Evolutionary conservation across 192 early-diverging fungal species (phyloP).

Genomic region (Podila verticillata): DNA sequence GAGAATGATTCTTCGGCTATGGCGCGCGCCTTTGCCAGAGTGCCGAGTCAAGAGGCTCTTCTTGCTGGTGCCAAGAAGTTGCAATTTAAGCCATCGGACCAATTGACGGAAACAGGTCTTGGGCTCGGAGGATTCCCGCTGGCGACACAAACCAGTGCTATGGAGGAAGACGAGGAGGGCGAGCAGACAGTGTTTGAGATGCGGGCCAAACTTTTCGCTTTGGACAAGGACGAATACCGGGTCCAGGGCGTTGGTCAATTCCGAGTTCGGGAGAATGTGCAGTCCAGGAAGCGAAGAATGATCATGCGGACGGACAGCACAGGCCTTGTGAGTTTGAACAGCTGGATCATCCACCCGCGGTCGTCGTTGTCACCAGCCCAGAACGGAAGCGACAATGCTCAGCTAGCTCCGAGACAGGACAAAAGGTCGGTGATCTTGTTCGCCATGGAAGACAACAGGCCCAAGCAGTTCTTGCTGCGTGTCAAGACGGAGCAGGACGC

Average conservation of each 20-base stretch:
- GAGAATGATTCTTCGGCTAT: too few relatives aligned
- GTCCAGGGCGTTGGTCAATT: conserved; percentile 37
- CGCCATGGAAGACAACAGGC: conserved; percentile 24
- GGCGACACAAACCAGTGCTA: conserved; percentile 11
- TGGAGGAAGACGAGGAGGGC: conserved; percentile 17
- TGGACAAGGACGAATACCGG: background rate
- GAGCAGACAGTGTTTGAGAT: conserved; percentile 27
- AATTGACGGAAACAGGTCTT: too few relatives aligned
- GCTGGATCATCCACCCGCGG: background rate
- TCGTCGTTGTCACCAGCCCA: too few relatives aligned
- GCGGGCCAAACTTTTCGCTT: conserved; percentile 17
- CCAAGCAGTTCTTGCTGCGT: conserved; percentile 17
- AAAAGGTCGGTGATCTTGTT: conserved; percentile 25
- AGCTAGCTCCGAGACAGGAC: conserved; percentile 1
- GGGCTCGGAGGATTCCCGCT: background rate
- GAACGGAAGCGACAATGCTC: background rate
- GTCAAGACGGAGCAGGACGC: conserved; percentile 31
- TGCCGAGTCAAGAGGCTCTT: too few relatives aligned
- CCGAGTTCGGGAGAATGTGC: conserved; percentile 19
- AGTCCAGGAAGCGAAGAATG: conserved; percentile 22
- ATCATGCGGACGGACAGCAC: conserved; percentile 24
- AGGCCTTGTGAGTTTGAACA: conserved; percentile 19
- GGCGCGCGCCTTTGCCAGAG: too few relatives aligned
- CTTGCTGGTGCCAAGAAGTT: too few relatives aligned
- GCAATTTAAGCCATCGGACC: too few relatives aligned